These are phyloP conservation scores for Syzygium syzygioides DNA, from an alignment of 441 rosid genomes.

Conservation along the genomic window DNA sequence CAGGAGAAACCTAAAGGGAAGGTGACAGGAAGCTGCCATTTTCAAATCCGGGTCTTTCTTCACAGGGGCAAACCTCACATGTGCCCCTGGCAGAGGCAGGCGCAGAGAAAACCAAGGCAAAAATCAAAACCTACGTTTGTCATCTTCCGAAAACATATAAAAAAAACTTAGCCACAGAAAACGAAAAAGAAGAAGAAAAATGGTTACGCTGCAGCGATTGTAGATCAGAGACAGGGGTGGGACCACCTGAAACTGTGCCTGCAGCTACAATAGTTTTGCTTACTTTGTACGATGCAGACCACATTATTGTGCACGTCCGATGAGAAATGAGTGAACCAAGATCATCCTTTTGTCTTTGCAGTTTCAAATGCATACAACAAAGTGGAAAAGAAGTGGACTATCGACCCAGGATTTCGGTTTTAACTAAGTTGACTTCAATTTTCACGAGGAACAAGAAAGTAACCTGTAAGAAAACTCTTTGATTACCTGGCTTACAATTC, in stretches of 20 bases:
- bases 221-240: background rate
- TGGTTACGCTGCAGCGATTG: background rate
- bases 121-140: background rate
- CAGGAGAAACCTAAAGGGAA: background rate
- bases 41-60: background rate
- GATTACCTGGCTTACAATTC: slow-evolving; percentile 73
- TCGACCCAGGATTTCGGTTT: background rate
- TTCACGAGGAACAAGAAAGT: background rate
- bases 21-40: background rate
- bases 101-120: background rate
- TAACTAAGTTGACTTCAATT: background rate
- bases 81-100: background rate
- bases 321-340: background rate
- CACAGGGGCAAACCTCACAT: background rate
- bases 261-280: background rate
- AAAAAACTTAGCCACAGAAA: background rate
- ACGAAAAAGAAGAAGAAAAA: background rate
- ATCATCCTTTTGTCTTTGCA: no score
- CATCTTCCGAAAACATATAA: background rate
- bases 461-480: background rate
- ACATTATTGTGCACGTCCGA: background rate
- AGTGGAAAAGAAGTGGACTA: no score
- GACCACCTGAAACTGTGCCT: background rate
- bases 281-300: background rate
- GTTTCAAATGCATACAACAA: no score